Evolutionary conservation across 768 basidiomycete species (phyloP), one percentile per base, ranked within the genome.

Genomic region (Kwoniella heveanensis): DNA sequence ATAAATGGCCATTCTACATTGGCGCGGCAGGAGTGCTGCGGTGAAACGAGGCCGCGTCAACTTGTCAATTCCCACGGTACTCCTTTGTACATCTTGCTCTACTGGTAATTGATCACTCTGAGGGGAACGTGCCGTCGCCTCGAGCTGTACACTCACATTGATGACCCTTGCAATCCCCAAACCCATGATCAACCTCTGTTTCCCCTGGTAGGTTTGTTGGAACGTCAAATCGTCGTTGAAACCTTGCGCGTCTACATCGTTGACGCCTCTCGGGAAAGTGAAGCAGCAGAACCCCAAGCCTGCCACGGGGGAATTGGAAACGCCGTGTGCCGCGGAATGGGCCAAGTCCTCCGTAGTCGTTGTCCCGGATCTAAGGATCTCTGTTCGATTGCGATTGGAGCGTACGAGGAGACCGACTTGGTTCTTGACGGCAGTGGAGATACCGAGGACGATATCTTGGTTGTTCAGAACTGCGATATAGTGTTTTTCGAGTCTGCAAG

Each of bases 171-270:
- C 55, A 25, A 57, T 47, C 5, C 55, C 55, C 39, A 57, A 21
- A 17, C 55, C 55, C 2, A 57, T 30, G 17, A 57, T 13, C 26
- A 57, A n/a, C 44, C 29, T 46, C 15, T 57, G 44, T 46, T 57
- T 57, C 9, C 39, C 37, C 44, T 44, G 44, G 29, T 57, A 46
- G 24, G 24, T 57, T 47, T 57, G 30, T 19, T 57, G 44, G 19
- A 57, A 57, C 2, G 55, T 44, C 26, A 57, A 37, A 26, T 57
- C 55, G 47, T 57, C 55, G 12, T 46, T n/a, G 25, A 57, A 57
- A 2, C 55, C 55, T 27, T 57, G 39, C 12, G 44, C 55, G 27
- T 57, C 39, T 2, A 46, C 22, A 17, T 44, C 29, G 25, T 19
- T 47, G 25, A 57, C 29, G 17, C 29, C 47, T 29, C 44, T 17